phyloP scores from a whole-genome alignment of 805 yeast genomes.

The Monosporozyma solicola region DNA sequence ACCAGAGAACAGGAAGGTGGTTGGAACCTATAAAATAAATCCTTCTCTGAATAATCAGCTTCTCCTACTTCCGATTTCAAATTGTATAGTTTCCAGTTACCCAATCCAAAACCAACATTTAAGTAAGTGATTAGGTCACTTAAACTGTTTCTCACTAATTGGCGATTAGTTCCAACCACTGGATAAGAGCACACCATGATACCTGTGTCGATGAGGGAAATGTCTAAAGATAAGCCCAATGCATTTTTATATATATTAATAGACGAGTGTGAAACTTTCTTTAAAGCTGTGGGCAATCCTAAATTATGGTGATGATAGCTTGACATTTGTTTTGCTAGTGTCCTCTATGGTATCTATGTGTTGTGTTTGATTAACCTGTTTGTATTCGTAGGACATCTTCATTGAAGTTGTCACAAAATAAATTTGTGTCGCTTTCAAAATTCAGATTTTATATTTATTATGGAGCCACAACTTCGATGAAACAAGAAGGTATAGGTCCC shows the following conservation, averaged over 20 bases:
- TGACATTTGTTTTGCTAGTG: background rate
- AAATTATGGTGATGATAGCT: background rate
- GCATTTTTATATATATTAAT: conserved; percentile 20
- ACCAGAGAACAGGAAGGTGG: background rate
- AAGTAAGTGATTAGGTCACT: conserved; percentile 43
- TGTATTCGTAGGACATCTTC: no score
- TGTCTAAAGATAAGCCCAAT: conserved; percentile 39
- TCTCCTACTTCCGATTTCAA: conserved; percentile 49
- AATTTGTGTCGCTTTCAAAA: no score
- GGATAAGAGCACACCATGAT: conserved; percentile 76
- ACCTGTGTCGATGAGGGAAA: conserved; percentile 56
- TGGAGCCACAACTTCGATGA: no score
- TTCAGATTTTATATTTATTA: no score
- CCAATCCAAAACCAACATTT: conserved; percentile 35
- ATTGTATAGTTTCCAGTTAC: conserved; percentile 67
- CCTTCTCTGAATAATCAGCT: conserved; percentile 28
- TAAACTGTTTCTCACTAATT: conserved; percentile 45
- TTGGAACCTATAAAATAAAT: conserved; percentile 7
- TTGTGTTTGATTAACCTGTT: no score
- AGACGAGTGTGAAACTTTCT: conserved; percentile 8
- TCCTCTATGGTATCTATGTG: background rate
- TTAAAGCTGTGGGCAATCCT: background rate
- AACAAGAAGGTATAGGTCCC: no score
- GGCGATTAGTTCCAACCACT: conserved; percentile 35
- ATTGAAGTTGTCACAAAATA: no score